These are phyloP conservation scores for Ceratobasidium sp. DNA, from an alignment of 1,284 basidiomycete species.

Conservation along the genomic window DNA sequence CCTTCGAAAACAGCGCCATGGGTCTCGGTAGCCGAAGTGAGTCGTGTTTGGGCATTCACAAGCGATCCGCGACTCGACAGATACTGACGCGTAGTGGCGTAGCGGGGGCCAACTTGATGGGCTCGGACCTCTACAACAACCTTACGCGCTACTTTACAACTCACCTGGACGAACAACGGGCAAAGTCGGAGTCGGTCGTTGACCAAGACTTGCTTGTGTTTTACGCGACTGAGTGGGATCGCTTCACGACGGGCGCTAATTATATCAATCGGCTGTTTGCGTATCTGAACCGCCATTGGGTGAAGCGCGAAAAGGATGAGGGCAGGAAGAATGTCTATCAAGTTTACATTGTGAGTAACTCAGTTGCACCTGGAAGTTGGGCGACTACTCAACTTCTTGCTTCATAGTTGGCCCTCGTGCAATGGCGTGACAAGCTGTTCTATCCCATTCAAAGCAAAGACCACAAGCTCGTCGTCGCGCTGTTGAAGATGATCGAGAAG, in stretches of 20 bases:
- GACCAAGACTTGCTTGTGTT: conserved; percentile 92
- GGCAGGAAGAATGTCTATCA: conserved; percentile 95
- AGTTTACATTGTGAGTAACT: conserved; percentile 89
- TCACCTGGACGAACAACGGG: conserved; percentile 78
- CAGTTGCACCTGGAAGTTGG: background rate
- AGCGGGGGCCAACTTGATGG: conserved; percentile 96
- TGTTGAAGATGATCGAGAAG: conserved; percentile 89
- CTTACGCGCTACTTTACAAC: conserved; percentile 85
- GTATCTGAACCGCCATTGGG: conserved; percentile 99
- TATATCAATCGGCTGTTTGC: conserved; percentile 97
- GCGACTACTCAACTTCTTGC: conserved; percentile 2
- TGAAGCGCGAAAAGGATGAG: conserved; percentile 98
- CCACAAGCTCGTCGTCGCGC: conserved; percentile 85
- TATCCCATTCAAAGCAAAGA: conserved; percentile 84
- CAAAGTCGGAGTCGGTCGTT: conserved; percentile 82
- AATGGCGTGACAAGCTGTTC: conserved; percentile 97
- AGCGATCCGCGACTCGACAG: background rate
- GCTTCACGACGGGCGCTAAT: conserved; percentile 96
- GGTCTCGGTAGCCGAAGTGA: conserved; percentile 69
- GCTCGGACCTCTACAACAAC: conserved; percentile 93
- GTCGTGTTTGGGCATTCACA: conserved; percentile 49
- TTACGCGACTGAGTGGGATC: conserved; percentile 94
- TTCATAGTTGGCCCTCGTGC: conserved; percentile 87
- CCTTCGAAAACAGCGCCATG: conserved; percentile 61
- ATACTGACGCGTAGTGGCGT: conserved; percentile 42